Conservation (phyloP, 257 asterid genomes). For the Primulina tabacum region DNA sequence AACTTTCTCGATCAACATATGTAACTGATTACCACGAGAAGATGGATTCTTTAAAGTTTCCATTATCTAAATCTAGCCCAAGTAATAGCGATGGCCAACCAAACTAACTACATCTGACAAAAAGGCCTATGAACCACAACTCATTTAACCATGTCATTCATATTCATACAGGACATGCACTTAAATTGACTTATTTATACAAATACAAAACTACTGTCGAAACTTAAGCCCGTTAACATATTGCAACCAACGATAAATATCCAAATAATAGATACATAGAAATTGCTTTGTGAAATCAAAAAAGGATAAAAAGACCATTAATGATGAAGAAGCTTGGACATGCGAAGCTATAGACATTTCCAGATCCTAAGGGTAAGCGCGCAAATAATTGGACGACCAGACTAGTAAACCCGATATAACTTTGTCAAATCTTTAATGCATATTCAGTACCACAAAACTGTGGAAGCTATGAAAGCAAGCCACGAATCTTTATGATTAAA, state of each 20-base stretch:
- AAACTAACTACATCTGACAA: not conserved
- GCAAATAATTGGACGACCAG: constrained; percentile 12
- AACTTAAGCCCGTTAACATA: not conserved
- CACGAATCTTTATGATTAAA: constrained; percentile 32
- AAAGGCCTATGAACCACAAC: not conserved
- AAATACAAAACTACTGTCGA: no score
- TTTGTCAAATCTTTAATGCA: constrained; percentile 26
- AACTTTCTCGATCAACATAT: constrained; percentile 3
- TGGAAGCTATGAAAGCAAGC: constrained; percentile 28
- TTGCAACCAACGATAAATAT: constrained; percentile 5
- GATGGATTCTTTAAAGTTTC: not conserved
- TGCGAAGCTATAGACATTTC: constrained; percentile 18
- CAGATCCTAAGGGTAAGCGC: constrained; percentile 21
- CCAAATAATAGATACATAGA: constrained; percentile 4
- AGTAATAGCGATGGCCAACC: not conserved
- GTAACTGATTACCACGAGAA: not conserved
- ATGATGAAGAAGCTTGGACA: constrained; percentile 10
- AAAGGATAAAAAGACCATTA: constrained; percentile 14
- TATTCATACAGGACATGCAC: not conserved
- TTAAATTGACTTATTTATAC: not conserved
- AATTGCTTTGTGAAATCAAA: not conserved
- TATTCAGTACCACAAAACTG: constrained; percentile 28
- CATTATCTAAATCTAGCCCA: not conserved
- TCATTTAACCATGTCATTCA: not conserved
- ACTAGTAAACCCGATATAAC: constrained; percentile 11